Conservation (phyloP, 192 early-diverging fungal genomes). For the Mortierella alpina region DNA sequence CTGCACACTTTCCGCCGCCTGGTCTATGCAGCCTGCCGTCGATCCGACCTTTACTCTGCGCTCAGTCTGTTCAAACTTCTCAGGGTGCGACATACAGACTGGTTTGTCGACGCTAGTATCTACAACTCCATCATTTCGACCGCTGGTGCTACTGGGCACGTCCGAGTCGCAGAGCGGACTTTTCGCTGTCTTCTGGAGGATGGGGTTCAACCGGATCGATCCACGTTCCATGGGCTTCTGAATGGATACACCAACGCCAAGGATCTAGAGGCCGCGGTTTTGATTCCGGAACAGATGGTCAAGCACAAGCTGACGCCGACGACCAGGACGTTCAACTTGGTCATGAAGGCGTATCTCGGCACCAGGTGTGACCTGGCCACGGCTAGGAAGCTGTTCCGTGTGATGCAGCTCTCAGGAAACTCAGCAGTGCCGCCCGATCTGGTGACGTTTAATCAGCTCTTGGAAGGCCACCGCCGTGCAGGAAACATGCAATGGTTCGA, state of each 20-base stretch:
- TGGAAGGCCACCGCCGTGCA: slow-evolving; percentile 43
- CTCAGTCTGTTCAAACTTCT: slow-evolving; percentile 20
- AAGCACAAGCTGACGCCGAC: slow-evolving; percentile 41
- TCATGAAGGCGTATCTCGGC: slow-evolving; percentile 45
- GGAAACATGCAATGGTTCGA: slow-evolving; percentile 45
- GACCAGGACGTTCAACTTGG: slow-evolving; percentile 50
- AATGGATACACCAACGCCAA: slow-evolving; percentile 38
- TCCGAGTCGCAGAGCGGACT: slow-evolving; percentile 31
- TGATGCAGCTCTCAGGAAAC: slow-evolving; percentile 24
- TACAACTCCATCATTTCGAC: slow-evolving; percentile 53
- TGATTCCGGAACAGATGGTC: slow-evolving; percentile 48
- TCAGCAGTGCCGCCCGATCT: slow-evolving; percentile 25
- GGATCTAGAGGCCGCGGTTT: slow-evolving; percentile 29
- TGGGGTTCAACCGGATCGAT: slow-evolving; percentile 31
- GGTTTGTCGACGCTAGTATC: slow-evolving; percentile 17
- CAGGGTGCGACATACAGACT: slow-evolving; percentile 12
- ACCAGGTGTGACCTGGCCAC: slow-evolving; percentile 21
- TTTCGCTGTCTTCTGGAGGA: slow-evolving; percentile 27
- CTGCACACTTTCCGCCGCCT: slow-evolving; percentile 45
- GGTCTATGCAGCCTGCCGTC: slow-evolving; percentile 47
- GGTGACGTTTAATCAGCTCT: slow-evolving; percentile 39
- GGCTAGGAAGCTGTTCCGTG: slow-evolving; percentile 22
- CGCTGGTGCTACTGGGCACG: slow-evolving; percentile 21
- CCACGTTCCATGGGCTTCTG: slow-evolving; percentile 43
- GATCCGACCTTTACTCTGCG: slow-evolving; percentile 33